Evolutionary conservation across 2,329 filamentous ascomycete genomes (phyloP).

Genomic region (Chaetomium sp.): DNA sequence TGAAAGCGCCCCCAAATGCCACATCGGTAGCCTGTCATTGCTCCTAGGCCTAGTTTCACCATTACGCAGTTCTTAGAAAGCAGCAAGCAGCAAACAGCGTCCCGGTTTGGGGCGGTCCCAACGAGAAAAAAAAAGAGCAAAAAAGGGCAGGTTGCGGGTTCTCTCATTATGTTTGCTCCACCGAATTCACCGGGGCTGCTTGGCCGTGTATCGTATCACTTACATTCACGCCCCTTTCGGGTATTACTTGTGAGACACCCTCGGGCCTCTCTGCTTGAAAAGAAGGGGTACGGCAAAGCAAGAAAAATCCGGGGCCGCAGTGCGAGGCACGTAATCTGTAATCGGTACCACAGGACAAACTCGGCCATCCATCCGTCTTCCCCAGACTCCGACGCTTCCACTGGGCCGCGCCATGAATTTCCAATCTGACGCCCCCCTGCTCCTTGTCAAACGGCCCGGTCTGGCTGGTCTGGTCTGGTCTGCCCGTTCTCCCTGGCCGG

Average conservation of each 20-base stretch:
- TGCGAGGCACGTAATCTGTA: slow-evolving; percentile 8
- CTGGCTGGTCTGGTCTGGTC: slow-evolving; percentile 10
- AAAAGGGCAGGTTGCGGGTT: too few relatives aligned
- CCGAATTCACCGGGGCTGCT: not conserved
- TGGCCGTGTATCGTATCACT: slow-evolving; percentile 4
- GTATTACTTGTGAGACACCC: slow-evolving; percentile 9
- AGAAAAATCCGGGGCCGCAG: slow-evolving; percentile 12
- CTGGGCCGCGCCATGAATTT: slow-evolving; percentile 16
- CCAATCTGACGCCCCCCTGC: slow-evolving; percentile 15
- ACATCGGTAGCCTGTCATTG: slow-evolving; percentile 3
- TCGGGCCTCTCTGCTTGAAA: slow-evolving; percentile 4
- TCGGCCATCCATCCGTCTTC: slow-evolving; percentile 16
- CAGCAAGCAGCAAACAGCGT: too few relatives aligned
- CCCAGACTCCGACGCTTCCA: slow-evolving; percentile 18
- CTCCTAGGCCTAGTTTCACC: not conserved
- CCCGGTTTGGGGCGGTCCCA: too few relatives aligned
- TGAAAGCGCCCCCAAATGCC: slow-evolving; percentile 13
- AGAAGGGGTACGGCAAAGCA: slow-evolving; percentile 7
- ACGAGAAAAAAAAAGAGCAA: too few relatives aligned
- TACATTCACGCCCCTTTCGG: not conserved
- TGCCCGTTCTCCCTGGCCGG: slow-evolving; percentile 15
- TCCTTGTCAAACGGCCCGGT: slow-evolving; percentile 14
- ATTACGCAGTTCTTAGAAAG: not conserved
- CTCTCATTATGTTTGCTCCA: slow-evolving; percentile 9
- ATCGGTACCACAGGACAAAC: not conserved